These are phyloP conservation scores for Yamadazyma laniorum DNA, from an alignment of 805 yeast species.

Conservation along the genomic window DNA sequence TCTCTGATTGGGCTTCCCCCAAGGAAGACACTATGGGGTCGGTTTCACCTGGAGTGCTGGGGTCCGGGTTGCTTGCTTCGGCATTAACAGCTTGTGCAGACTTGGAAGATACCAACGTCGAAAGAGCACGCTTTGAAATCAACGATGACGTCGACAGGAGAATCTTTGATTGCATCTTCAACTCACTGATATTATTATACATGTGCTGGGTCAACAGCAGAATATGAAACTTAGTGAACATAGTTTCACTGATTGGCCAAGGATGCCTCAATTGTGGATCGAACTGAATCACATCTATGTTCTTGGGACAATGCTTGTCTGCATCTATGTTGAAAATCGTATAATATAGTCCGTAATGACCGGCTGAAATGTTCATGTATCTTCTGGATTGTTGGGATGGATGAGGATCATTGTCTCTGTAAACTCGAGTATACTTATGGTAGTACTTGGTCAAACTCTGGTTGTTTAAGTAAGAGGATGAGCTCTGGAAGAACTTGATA, in stretches of 20 bases:
- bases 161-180: constrained; percentile 22
- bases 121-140: constrained; percentile 9
- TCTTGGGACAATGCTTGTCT: constrained; percentile 5
- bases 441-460: constrained; percentile 11
- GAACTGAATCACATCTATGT: constrained; percentile 5
- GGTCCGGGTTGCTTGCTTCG: background rate
- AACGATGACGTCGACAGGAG: constrained; percentile 22
- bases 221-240: constrained; percentile 22
- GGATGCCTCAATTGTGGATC: constrained; percentile 1
- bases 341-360: constrained; percentile 45
- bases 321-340: constrained; percentile 39
- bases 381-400: constrained; percentile 17
- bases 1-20: background rate
- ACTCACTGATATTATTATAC: constrained; percentile 22
- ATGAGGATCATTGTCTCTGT: constrained; percentile 18
- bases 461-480: constrained; percentile 12
- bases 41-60: too few relatives aligned
- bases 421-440: constrained; percentile 11
- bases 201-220: constrained; percentile 31
- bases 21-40: constrained; percentile 2
- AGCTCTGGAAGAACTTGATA: constrained; percentile 15
- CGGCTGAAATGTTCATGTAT: constrained; percentile 30
- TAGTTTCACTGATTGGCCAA: constrained; percentile 6
- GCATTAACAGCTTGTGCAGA: background rate
- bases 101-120: background rate